Percentiles rank a stretch among this genome's conserved stretches.
Conservation (phyloP, 257 asterid species). For the Nicotiana tomentosiformis region DNA sequence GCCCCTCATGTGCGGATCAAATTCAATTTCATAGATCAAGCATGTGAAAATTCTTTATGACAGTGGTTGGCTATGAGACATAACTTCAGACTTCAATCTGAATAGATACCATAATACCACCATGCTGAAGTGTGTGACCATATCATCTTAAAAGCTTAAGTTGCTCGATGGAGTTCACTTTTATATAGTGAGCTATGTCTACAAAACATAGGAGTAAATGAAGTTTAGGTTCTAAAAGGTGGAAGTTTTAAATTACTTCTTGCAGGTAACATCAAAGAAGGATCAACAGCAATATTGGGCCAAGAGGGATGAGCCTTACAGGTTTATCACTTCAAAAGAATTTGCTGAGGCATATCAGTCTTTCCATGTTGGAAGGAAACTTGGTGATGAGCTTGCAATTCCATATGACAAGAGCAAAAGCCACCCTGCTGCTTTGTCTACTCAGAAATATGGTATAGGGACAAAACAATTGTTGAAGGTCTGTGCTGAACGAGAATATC, state of each 20-base stretch:
- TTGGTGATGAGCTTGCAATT: slow-evolving; percentile 33
- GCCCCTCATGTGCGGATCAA: neutral
- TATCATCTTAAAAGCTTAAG: neutral
- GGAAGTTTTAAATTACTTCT: neutral
- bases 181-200: neutral
- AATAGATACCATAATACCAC: neutral
- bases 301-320: slow-evolving; percentile 37
- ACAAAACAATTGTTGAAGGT: slow-evolving; percentile 53
- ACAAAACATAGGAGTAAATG: neutral
- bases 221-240: neutral
- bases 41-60: too few species aligned
- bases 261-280: slow-evolving; percentile 66
- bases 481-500: slow-evolving; percentile 39
- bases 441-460: slow-evolving; percentile 39
- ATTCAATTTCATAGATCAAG: neutral
- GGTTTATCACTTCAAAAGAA: slow-evolving; percentile 17
- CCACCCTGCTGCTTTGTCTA: slow-evolving; percentile 56
- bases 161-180: neutral
- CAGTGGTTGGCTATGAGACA: too few species aligned
- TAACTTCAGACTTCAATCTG: neutral
- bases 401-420: slow-evolving; percentile 49
- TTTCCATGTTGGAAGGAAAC: slow-evolving; percentile 35
- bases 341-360: slow-evolving; percentile 23
- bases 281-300: slow-evolving; percentile 67
- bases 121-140: neutral